Conservation (phyloP, 75 land plant species). For the Adiantum capillusveneris region DNA sequence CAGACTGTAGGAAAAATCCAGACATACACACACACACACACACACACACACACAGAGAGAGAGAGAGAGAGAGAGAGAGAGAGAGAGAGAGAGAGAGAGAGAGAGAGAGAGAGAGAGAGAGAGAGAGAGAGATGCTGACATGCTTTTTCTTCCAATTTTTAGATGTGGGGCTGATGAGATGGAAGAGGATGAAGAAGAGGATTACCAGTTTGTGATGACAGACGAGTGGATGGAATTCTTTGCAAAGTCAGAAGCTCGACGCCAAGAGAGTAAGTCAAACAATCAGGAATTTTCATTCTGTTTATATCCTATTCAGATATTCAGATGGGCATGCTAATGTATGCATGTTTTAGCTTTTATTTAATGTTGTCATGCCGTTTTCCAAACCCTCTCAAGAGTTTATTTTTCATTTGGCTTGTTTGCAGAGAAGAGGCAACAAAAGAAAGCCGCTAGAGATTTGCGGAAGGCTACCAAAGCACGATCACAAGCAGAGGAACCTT, state of each 20-base stretch:
- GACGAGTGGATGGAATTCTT: constrained; percentile 53
- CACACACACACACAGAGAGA: not conserved
- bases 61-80: not conserved
- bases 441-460: too few species aligned
- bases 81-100: constrained; percentile 2
- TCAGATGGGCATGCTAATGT: too few species aligned
- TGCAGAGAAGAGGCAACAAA: too few species aligned
- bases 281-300: not conserved
- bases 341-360: too few species aligned
- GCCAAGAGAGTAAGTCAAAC: constrained; percentile 5
- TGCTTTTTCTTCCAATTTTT: too few species aligned
- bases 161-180: constrained; percentile 5
- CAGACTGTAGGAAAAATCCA: not conserved
- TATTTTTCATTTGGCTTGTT: too few species aligned
- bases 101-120: not conserved
- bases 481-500: too few species aligned
- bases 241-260: constrained; percentile 44
- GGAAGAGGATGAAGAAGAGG: constrained; percentile 32
- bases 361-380: too few species aligned
- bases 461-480: too few species aligned
- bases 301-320: too few species aligned
- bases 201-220: constrained; percentile 37
- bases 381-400: too few species aligned
- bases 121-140: not conserved
- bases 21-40: not conserved